phyloP scores from a whole-genome alignment of 1,139 yeast species.

The Blastobotrys malaysiensis region DNA sequence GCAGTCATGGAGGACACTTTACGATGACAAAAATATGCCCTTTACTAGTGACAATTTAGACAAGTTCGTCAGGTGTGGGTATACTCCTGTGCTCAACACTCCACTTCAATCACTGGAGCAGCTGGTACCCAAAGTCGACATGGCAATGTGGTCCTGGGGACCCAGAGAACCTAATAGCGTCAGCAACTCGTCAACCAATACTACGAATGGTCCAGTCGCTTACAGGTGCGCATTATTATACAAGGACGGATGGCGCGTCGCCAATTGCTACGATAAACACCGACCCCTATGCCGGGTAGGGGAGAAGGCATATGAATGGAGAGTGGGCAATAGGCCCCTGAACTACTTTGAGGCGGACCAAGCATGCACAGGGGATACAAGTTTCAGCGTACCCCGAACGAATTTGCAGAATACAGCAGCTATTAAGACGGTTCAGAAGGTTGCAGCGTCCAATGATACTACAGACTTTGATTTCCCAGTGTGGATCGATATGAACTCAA shows the following conservation, averaged over 20 bases:
- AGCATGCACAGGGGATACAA: conserved; percentile 47
- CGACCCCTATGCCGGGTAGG: conserved; percentile 53
- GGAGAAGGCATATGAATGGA: conserved; percentile 42
- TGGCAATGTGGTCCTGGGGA: conserved; percentile 69
- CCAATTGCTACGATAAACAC: conserved; percentile 55
- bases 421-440: conserved; percentile 25
- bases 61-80: conserved; percentile 48
- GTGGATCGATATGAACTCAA: conserved; percentile 84
- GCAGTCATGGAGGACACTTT: conserved; percentile 14
- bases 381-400: conserved; percentile 54
- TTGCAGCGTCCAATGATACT: background rate
- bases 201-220: conserved; percentile 36
- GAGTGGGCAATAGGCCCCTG: conserved; percentile 32
- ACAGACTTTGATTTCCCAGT: conserved; percentile 28
- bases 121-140: conserved; percentile 31
- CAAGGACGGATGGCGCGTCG: conserved; percentile 50
- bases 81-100: conserved; percentile 52
- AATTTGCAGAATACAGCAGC: conserved; percentile 42
- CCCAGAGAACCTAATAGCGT: conserved; percentile 44
- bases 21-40: conserved; percentile 9
- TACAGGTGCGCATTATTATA: conserved; percentile 57
- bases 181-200: conserved; percentile 9
- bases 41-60: conserved; percentile 33
- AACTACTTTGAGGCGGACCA: conserved; percentile 51
- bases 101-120: conserved; percentile 21